These are phyloP conservation scores for Fonsecaea erecta DNA, from an alignment of 2,329 filamentous ascomycete genomes.

Conservation along the genomic window DNA sequence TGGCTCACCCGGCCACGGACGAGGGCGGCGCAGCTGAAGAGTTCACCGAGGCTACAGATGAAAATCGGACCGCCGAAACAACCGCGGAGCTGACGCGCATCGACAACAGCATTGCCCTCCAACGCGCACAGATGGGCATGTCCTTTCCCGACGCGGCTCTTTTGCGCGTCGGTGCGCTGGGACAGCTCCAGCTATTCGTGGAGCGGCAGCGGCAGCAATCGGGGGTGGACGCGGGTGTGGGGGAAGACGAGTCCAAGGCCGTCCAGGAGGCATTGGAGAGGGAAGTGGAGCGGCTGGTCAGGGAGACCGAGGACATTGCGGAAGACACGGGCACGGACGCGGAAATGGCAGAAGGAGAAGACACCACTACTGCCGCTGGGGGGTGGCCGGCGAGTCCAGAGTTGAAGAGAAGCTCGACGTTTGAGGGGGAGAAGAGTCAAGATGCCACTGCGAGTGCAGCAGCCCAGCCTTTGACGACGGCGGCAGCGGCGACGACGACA, in stretches of 20 bases:
- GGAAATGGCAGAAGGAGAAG: conserved; percentile 31
- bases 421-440: background rate
- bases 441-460: background rate
- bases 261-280: conserved; percentile 45
- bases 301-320: conserved; percentile 60
- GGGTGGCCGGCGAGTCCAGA: conserved; percentile 44
- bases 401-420: conserved; percentile 8
- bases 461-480: background rate
- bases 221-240: background rate
- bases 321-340: conserved; percentile 50
- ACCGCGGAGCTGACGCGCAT: conserved; percentile 36
- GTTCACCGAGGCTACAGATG: background rate
- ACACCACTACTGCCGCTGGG: conserved; percentile 40
- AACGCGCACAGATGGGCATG: conserved; percentile 48
- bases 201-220: conserved; percentile 58
- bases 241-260: conserved; percentile 55
- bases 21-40: conserved; percentile 4
- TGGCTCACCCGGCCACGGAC: background rate
- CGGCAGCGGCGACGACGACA: background rate
- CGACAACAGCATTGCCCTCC: conserved; percentile 44
- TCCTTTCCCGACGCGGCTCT: conserved; percentile 52
- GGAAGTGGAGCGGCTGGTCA: conserved; percentile 49
- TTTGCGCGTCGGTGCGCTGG: conserved; percentile 53
- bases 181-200: conserved; percentile 48
- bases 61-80: conserved; percentile 24